These are phyloP conservation scores for Globisporangium spiculum DNA, from an alignment of 352 stramenopile species.

Conservation along the genomic window DNA sequence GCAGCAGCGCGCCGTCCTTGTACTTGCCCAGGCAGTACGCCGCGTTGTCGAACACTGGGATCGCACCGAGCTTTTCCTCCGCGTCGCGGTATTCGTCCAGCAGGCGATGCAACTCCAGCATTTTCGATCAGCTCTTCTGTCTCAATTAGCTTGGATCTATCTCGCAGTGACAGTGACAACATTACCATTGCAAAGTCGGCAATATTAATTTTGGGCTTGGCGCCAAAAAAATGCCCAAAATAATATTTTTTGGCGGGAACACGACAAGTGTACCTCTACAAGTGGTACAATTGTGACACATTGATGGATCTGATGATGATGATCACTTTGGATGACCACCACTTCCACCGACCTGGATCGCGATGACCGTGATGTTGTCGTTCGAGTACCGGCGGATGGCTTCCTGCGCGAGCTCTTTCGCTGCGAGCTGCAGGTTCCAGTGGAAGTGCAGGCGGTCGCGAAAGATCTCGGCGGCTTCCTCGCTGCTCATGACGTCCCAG, in stretches of 20 bases:
- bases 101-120: conserved; percentile 17
- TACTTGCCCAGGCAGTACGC: conserved; percentile 48
- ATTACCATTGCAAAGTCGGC: neutral
- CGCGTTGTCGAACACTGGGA: conserved; percentile 48
- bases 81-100: conserved; percentile 13
- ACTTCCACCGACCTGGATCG: conserved; percentile 23
- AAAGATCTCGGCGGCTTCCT: conserved; percentile 57
- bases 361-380: conserved; percentile 79
- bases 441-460: conserved; percentile 48
- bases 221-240: neutral
- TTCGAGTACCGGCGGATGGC: conserved; percentile 70
- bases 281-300: conserved; percentile 1
- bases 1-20: conserved; percentile 48
- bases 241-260: neutral
- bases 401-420: conserved; percentile 71
- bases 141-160: neutral
- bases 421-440: conserved; percentile 50
- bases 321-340: neutral
- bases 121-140: conserved; percentile 7
- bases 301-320: neutral
- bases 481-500: conserved; percentile 78
- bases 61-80: conserved; percentile 4
- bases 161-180: neutral
- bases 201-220: conserved; percentile 7
- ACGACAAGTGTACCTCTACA: neutral